A percentile compares a stretch with the other conserved stretches of the same genome.
Evolutionary conservation across 768 basidiomycete species (phyloP).

Genomic region (Tulasnella sp.): DNA sequence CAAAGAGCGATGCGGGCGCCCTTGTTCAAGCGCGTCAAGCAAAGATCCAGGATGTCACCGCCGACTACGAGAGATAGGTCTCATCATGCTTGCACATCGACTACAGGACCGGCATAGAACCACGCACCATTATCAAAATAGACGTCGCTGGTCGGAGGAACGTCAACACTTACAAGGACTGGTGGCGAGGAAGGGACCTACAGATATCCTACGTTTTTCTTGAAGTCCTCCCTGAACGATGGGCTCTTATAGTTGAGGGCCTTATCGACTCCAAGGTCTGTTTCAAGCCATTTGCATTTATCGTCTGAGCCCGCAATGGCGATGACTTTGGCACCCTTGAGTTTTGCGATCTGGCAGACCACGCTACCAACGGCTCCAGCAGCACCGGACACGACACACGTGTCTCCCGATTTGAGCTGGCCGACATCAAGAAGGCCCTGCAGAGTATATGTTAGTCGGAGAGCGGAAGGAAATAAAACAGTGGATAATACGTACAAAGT

Average conservation of each 20-base stretch:
- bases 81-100: neutral
- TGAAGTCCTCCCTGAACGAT: constrained; percentile 68
- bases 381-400: constrained; percentile 81
- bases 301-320: constrained; percentile 81
- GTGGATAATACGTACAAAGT: constrained; percentile 55
- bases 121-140: constrained; percentile 66
- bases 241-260: constrained; percentile 84
- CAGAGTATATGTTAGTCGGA: constrained; percentile 36
- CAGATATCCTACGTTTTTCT: constrained; percentile 62
- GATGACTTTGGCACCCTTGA: constrained; percentile 72
- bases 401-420: constrained; percentile 76
- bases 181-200: neutral
- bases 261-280: constrained; percentile 75
- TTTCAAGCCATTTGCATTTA: constrained; percentile 82
- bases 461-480: constrained; percentile 55
- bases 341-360: constrained; percentile 79
- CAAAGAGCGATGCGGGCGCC: constrained; percentile 76
- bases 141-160: constrained; percentile 45
- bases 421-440: constrained; percentile 82
- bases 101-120: constrained; percentile 38
- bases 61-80: constrained; percentile 33
- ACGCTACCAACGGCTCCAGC: constrained; percentile 86
- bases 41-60: constrained; percentile 77
- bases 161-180: neutral
- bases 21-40: constrained; percentile 67